These are phyloP conservation scores for Penicillium sp. DNA, from an alignment of 2,329 filamentous ascomycete genomes.

Conservation along the genomic window DNA sequence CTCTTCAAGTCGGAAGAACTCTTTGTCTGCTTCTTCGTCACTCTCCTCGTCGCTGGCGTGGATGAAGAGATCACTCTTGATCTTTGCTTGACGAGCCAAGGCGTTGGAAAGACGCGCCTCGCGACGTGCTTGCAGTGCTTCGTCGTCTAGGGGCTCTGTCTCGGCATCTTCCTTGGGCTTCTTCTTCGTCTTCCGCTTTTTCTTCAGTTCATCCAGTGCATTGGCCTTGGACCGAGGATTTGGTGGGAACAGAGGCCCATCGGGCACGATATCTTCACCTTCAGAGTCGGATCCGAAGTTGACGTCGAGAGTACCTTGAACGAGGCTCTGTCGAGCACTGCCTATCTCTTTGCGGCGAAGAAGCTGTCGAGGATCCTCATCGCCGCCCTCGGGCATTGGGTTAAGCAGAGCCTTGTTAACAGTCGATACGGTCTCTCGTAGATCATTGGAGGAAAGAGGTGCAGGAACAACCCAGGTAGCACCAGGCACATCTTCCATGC, in stretches of 20 bases:
- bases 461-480: slow-evolving; percentile 74
- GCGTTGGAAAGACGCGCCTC: slow-evolving; percentile 61
- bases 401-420: slow-evolving; percentile 75
- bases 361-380: slow-evolving; percentile 67
- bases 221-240: slow-evolving; percentile 47
- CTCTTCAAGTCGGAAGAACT: slow-evolving; percentile 75
- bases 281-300: slow-evolving; percentile 67
- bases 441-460: slow-evolving; percentile 56
- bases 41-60: slow-evolving; percentile 81
- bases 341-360: slow-evolving; percentile 62
- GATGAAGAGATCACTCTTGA: slow-evolving; percentile 81
- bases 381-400: slow-evolving; percentile 71
- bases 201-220: slow-evolving; percentile 54
- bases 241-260: slow-evolving; percentile 62
- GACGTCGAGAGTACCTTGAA: slow-evolving; percentile 43
- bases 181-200: slow-evolving; percentile 54
- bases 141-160: slow-evolving; percentile 57
- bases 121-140: slow-evolving; percentile 55
- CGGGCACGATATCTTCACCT: slow-evolving; percentile 54
- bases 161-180: slow-evolving; percentile 45
- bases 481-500: slow-evolving; percentile 65
- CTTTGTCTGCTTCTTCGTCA: slow-evolving; percentile 66
- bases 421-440: slow-evolving; percentile 64
- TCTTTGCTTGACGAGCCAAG: slow-evolving; percentile 67
- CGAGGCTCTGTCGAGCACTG: slow-evolving; percentile 33